These are phyloP conservation scores for Cardamine resedifolia DNA, from an alignment of 345 rosid species.

Conservation along the genomic window DNA sequence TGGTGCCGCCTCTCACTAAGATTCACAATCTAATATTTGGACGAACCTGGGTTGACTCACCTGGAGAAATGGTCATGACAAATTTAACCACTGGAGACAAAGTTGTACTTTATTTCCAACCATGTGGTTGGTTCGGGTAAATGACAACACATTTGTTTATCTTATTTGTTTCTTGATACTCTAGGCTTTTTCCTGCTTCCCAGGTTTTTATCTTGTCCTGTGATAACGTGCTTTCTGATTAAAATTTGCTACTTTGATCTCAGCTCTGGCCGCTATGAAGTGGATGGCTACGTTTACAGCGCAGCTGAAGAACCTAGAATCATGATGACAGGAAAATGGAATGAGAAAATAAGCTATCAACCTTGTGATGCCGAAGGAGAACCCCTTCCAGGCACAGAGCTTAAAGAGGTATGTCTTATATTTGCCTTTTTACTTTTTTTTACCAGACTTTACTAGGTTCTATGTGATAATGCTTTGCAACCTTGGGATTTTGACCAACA, in stretches of 20 bases:
- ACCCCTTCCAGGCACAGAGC: constrained; percentile 68
- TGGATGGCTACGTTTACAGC: constrained; percentile 78
- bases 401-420: constrained; percentile 51
- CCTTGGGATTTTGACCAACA: background rate
- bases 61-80: constrained; percentile 81
- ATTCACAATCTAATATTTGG: constrained; percentile 77
- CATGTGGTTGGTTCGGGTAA: constrained; percentile 90
- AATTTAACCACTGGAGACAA: constrained; percentile 76
- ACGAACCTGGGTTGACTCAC: constrained; percentile 79
- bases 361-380: constrained; percentile 83
- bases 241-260: constrained; percentile 15
- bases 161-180: constrained; percentile 2
- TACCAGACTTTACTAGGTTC: background rate
- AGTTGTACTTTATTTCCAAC: constrained; percentile 74
- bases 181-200: background rate
- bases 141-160: background rate
- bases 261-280: constrained; percentile 88
- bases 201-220: background rate
- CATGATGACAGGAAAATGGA: constrained; percentile 88
- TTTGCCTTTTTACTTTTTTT: background rate
- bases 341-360: constrained; percentile 74
- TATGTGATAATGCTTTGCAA: background rate
- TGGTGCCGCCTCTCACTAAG: constrained; percentile 79
- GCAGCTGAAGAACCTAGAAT: constrained; percentile 76
- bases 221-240: background rate